Conservation (phyloP, 2,329 filamentous ascomycete genomes). For the Fusarium devonianum region DNA sequence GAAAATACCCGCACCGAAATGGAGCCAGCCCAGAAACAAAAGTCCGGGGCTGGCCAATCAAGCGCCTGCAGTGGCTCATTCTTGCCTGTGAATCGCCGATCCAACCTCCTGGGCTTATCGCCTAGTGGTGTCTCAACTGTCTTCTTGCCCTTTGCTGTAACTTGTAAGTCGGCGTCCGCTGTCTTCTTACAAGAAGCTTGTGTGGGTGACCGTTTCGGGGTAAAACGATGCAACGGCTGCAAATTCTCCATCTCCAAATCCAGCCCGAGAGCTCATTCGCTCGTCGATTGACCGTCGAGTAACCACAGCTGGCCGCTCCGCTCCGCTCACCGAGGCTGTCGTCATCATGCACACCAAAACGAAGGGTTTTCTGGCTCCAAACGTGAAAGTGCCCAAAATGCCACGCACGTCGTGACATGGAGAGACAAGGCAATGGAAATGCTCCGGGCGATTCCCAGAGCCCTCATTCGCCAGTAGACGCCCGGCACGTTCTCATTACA, state of each 20-base stretch:
- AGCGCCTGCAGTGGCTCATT: slow-evolving; percentile 12
- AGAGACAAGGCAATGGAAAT: slow-evolving; percentile 21
- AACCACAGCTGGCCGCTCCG: neutral
- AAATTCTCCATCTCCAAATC: slow-evolving; percentile 12
- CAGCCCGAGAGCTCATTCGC: too few species aligned
- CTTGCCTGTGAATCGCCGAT: slow-evolving; percentile 36
- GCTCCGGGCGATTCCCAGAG: slow-evolving; percentile 21
- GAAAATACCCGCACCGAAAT: slow-evolving; percentile 21
- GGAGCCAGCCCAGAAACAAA: slow-evolving; percentile 16
- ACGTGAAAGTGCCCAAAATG: slow-evolving; percentile 18
- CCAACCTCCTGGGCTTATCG: slow-evolving; percentile 33
- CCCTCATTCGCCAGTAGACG: slow-evolving; percentile 40
- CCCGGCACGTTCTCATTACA: slow-evolving; percentile 39
- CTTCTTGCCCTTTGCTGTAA: neutral
- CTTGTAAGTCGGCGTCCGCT: slow-evolving; percentile 22
- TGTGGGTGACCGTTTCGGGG: slow-evolving; percentile 18
- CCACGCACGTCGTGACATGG: slow-evolving; percentile 31
- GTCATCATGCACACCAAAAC: slow-evolving; percentile 3
- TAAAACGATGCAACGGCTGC: slow-evolving; percentile 22
- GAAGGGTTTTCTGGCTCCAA: neutral
- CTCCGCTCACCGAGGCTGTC: neutral
- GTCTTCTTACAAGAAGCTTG: slow-evolving; percentile 26
- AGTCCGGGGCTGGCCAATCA: slow-evolving; percentile 46
- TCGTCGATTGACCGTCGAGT: too few species aligned
- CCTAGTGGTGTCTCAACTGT: slow-evolving; percentile 19